Percentiles rank a stretch among this genome's conserved stretches.
These are phyloP conservation scores for Eucalyptus melliodora DNA, from an alignment of 345 rosid species.

Conservation along the genomic window DNA sequence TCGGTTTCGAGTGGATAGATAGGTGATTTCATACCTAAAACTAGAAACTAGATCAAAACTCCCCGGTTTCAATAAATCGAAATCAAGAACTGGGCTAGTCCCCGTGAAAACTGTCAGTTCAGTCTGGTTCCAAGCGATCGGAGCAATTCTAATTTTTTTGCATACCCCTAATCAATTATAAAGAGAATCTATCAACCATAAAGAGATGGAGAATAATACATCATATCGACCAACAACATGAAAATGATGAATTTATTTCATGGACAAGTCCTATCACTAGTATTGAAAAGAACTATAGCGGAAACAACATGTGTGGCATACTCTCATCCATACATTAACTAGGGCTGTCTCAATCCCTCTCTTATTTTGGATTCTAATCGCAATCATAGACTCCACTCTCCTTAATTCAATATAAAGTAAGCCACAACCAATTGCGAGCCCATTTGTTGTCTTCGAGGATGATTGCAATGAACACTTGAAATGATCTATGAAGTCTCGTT, in stretches of 20 bases:
- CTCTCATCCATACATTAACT: neutral
- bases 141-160: too few relatives aligned
- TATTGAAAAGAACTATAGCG: too few relatives aligned
- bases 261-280: neutral
- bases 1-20: fast-evolving
- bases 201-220: neutral
- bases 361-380: neutral
- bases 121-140: fast-evolving
- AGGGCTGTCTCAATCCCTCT: neutral
- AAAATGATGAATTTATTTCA: neutral
- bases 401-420: neutral
- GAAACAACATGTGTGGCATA: neutral
- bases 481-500: neutral
- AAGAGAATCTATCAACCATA: neutral
- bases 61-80: too few relatives aligned
- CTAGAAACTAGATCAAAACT: fast-evolving
- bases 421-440: neutral
- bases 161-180: neutral
- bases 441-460: neutral
- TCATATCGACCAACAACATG: neutral
- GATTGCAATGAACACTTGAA: neutral
- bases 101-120: fast-evolving
- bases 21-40: too few relatives aligned
- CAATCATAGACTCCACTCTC: neutral
- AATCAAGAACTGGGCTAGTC: too few relatives aligned